Conservation (phyloP, 2,329 filamentous ascomycete genomes). For the Ceratocystis cubensis region DNA sequence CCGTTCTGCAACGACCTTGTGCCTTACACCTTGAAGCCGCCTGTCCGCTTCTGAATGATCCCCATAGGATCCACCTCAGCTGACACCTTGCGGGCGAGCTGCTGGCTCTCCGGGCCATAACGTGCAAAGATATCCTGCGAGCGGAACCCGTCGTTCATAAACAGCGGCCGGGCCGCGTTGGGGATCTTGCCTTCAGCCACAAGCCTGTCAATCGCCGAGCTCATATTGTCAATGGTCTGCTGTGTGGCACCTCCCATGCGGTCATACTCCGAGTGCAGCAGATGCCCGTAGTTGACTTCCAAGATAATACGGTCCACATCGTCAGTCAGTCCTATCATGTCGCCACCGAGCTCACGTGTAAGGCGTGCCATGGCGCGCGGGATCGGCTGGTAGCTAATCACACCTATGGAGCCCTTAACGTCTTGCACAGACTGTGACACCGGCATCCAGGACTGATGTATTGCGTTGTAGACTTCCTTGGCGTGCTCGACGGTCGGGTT, state of each 20-base stretch:
- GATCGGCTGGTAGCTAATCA: conserved; percentile 32
- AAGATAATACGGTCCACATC: conserved; percentile 25
- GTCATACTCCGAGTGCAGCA: conserved; percentile 20
- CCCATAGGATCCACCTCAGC: conserved; percentile 28
- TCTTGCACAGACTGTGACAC: conserved; percentile 23
- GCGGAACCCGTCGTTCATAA: conserved; percentile 35
- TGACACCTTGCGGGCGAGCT: conserved; percentile 25
- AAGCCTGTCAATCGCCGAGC: conserved; percentile 22
- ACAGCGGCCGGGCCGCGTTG: conserved; percentile 24
- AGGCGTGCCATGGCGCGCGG: conserved; percentile 29
- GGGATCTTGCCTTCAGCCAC: conserved; percentile 13
- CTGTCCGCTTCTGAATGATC: conserved; percentile 28
- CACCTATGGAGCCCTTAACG: conserved; percentile 23
- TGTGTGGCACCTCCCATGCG: conserved; percentile 23
- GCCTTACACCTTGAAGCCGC: conserved; percentile 26
- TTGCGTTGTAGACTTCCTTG: conserved; percentile 26
- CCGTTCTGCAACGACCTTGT: not conserved
- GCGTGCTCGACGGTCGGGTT: conserved; percentile 26
- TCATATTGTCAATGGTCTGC: conserved; percentile 21
- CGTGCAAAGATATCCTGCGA: conserved; percentile 31
- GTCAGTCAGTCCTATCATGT: conserved; percentile 29
- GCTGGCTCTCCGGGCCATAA: conserved; percentile 31
- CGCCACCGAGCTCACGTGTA: conserved; percentile 31
- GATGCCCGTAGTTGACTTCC: conserved; percentile 23
- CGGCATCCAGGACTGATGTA: conserved; percentile 28